Evolutionary conservation across 176 grass and related monocot genomes (phyloP).

Genomic region (Hordeum vulgare): DNA sequence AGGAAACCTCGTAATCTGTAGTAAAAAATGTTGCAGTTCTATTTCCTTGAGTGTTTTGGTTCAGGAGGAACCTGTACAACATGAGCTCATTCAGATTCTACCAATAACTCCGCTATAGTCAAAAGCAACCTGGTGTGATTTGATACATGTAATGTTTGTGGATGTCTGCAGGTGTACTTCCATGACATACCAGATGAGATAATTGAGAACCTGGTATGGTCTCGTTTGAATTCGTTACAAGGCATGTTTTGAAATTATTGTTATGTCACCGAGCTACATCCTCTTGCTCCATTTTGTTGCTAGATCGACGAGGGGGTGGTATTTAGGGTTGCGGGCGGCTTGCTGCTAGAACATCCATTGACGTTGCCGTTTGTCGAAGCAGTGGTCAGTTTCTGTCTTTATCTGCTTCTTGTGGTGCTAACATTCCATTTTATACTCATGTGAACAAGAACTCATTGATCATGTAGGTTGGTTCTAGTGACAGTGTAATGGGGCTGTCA

Average conservation of each 20-base stretch:
- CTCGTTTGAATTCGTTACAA: not conserved
- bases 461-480: slow-evolving; percentile 63
- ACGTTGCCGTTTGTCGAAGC: slow-evolving; percentile 87
- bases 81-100: not conserved
- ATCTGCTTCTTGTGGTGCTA: not conserved
- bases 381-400: slow-evolving; percentile 55
- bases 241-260: not conserved
- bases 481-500: slow-evolving; percentile 82
- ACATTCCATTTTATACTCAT: not conserved
- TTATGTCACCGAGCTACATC: not conserved
- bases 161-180: slow-evolving; percentile 74
- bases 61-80: not conserved
- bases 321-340: slow-evolving; percentile 81
- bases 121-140: not conserved
- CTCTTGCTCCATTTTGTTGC: not conserved
- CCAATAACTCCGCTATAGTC: not conserved
- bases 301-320: slow-evolving; percentile 87
- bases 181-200: slow-evolving; percentile 92
- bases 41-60: not conserved
- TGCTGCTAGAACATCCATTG: slow-evolving; percentile 85
- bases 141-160: not conserved
- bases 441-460: not conserved
- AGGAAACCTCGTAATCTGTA: not conserved
- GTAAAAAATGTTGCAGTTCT: not conserved
- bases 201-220: slow-evolving; percentile 73